A percentile compares a stretch with the other conserved stretches of the same genome.
Conservation (phyloP, 1,139 yeast species). For the Geotrichum carabidarum region DNA sequence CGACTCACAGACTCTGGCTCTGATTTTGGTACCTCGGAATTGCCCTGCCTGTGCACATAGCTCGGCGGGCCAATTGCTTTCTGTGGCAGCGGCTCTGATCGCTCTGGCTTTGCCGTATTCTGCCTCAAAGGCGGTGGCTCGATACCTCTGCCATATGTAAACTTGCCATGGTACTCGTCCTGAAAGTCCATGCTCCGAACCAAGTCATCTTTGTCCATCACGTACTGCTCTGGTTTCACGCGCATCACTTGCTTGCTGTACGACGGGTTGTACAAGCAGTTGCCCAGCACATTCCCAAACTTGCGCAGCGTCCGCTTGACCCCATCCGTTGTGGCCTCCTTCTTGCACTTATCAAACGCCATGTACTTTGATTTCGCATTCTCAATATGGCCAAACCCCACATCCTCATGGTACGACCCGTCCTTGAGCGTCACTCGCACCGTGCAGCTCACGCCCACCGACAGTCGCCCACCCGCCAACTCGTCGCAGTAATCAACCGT, state of each 20-base stretch:
- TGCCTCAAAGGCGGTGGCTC: constrained; percentile 14
- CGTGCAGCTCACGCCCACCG: constrained; percentile 57
- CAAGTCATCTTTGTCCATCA: constrained; percentile 12
- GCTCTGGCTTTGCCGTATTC: neutral
- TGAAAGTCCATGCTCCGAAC: constrained; percentile 14
- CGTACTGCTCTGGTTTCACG: constrained; percentile 32
- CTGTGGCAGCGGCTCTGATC: neutral
- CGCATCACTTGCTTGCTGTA: constrained; percentile 50
- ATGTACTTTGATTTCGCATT: constrained; percentile 57
- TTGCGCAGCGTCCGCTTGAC: constrained; percentile 68
- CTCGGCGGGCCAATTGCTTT: neutral
- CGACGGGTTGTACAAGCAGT: constrained; percentile 63
- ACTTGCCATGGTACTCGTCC: constrained; percentile 28
- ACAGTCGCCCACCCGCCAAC: constrained; percentile 41
- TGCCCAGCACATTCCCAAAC: constrained; percentile 74
- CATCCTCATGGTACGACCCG: constrained; percentile 72
- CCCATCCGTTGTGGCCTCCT: constrained; percentile 77
- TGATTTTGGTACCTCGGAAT: neutral
- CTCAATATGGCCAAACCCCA: constrained; percentile 69
- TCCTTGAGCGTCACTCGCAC: constrained; percentile 66
- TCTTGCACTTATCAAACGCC: constrained; percentile 71
- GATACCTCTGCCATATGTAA: constrained; percentile 36
- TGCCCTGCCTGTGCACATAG: constrained; percentile 13
- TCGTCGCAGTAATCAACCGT: constrained; percentile 36
- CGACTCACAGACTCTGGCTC: neutral